These are phyloP conservation scores for Scutellaria galericulata DNA, from an alignment of 257 asterid species.

Conservation along the genomic window DNA sequence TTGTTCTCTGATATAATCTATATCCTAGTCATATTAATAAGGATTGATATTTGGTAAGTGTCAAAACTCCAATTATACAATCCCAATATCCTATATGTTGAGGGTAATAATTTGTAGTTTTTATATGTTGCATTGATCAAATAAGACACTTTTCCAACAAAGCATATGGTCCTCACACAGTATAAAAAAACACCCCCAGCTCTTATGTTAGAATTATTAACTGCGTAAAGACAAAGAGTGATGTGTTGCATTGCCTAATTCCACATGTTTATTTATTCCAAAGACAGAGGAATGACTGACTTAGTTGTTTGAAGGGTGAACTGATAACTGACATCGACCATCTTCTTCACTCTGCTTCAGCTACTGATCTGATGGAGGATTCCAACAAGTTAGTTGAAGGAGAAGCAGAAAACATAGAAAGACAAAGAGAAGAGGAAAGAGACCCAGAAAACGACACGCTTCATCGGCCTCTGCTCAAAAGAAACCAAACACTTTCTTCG, in stretches of 20 bases:
- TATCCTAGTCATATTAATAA: background rate
- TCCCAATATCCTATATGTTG: background rate
- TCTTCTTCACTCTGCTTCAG: slow-evolving; percentile 32
- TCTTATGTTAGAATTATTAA: slow-evolving; percentile 30
- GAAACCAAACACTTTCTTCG: slow-evolving; percentile 59
- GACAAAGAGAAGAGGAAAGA: slow-evolving; percentile 44
- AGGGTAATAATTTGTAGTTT: background rate
- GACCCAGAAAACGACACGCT: slow-evolving; percentile 72
- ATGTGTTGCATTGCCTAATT: slow-evolving; percentile 27
- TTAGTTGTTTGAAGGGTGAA: slow-evolving; percentile 25
- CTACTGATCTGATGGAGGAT: slow-evolving; percentile 49
- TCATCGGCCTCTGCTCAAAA: slow-evolving; percentile 70
- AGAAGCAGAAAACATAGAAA: slow-evolving; percentile 45
- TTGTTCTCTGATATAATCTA: background rate
- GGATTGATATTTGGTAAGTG: background rate
- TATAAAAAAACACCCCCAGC: slow-evolving; percentile 3
- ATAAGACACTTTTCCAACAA: slow-evolving; percentile 37
- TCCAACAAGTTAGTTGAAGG: slow-evolving; percentile 37
- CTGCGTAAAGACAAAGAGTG: slow-evolving; percentile 32
- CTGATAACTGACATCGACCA: slow-evolving; percentile 33
- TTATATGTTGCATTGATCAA: background rate
- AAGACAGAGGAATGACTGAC: slow-evolving; percentile 41
- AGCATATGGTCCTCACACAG: slow-evolving; percentile 27
- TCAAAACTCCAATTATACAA: slow-evolving; percentile 24
- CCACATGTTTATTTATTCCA: slow-evolving; percentile 41